Conservation (phyloP, 1,139 yeast species). For the Debaryomyces udenii region DNA sequence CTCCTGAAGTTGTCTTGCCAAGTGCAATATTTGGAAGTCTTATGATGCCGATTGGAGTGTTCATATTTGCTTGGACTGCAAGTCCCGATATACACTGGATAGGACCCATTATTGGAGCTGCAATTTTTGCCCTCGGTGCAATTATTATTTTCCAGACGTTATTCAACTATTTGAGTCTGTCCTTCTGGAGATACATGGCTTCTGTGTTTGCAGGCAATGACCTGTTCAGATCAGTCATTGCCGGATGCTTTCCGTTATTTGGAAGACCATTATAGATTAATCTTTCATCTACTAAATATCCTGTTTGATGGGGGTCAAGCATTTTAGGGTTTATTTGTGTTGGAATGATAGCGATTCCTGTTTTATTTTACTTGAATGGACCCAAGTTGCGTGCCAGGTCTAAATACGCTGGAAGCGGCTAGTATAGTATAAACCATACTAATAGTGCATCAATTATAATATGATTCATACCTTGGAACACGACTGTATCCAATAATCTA, state of each 20-base stretch:
- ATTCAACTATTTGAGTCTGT: slow-evolving; percentile 61
- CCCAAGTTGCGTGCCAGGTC: slow-evolving; percentile 53
- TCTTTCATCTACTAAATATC: slow-evolving; percentile 46
- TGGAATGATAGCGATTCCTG: slow-evolving; percentile 49
- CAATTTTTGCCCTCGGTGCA: slow-evolving; percentile 31
- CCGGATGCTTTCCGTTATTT: slow-evolving; percentile 65
- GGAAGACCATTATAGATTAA: slow-evolving; percentile 54
- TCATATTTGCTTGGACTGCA: slow-evolving; percentile 39
- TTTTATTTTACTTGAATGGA: slow-evolving; percentile 50
- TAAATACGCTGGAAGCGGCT: slow-evolving; percentile 31
- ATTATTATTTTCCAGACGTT: slow-evolving; percentile 36
- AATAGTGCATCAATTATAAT: neutral
- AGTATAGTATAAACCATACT: too few species aligned
- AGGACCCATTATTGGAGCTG: slow-evolving; percentile 34
- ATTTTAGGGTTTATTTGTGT: slow-evolving; percentile 47
- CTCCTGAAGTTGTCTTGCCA: slow-evolving; percentile 65
- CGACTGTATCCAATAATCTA: slow-evolving; percentile 20
- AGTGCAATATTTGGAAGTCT: slow-evolving; percentile 42
- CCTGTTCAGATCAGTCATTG: slow-evolving; percentile 54
- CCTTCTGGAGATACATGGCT: slow-evolving; percentile 55
- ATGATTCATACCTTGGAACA: neutral
- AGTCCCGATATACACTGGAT: slow-evolving; percentile 35
- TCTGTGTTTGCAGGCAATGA: slow-evolving; percentile 63
- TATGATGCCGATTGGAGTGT: slow-evolving; percentile 33
- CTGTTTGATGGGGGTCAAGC: slow-evolving; percentile 61